Base-by-base conservation (phyloP, 352 stramenopile species). In the Peronospora destructor region DNA sequence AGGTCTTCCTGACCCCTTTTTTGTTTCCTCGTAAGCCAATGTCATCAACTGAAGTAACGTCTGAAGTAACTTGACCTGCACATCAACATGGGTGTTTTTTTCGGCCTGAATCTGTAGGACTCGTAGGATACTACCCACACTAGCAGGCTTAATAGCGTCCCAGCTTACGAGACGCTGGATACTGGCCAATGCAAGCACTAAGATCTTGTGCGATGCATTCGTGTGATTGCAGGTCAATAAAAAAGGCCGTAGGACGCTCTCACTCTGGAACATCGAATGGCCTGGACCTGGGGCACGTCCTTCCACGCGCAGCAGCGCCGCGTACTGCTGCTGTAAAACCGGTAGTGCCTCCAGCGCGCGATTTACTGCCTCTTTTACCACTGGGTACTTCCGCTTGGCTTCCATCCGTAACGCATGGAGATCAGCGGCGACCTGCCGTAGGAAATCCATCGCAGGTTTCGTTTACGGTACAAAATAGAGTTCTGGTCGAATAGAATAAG, bases 181-280 rank as follows among this genome's bases (percentile, higher is more conserved):
- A 42, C 89, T 95, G 25, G 91, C 78, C 53, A 99, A 78, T 39
- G 91, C 91, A 53, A 97, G 84, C 37, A 94, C 85, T 35, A 98
- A 73, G 49, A 98, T 84, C 64, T 96, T 92, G 45, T 89, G 78
- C 7, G 80, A 93, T 46, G 94, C 95, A 59, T 97, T 97, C 30
- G 91, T 89, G 85, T 98, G 95, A 76, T 98, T 98, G 49, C 92
- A 96, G 28, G 93, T 93, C 38, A 99, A 68, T 25, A 99, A 64
- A 62, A 99, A 99, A 0, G 96, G 96, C 54, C 94, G 85, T 45
- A 99, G 66, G 30, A 99, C 73, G 58, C 95, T 93, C 61, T 97
- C 91, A 50, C 82, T 94, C 68, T 94, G 90, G 64, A 98, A 97
- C 6, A 97, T 58, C 28, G 76, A 63, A 34, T 96, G 94, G 17